Base-by-base conservation (phyloP, 768 basidiomycete genomes). In the Tricholoma flavovirens region DNA sequence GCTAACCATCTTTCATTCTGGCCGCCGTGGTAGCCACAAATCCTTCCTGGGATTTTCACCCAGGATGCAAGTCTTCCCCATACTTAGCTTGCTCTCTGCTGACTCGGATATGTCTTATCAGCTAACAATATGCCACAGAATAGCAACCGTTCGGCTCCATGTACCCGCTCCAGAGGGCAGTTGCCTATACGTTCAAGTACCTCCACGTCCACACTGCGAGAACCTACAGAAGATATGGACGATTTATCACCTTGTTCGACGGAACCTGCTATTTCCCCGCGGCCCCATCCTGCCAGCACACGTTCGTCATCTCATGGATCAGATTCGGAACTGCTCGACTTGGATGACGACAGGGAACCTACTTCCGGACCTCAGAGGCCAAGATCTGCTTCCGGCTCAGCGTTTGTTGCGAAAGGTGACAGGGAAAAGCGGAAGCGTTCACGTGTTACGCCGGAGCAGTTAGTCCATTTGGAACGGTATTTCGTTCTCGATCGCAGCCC, bases 391-490 rank as follows among this genome's bases (percentile, higher is more conserved):
- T 66, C 73, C 15, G 60, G 63, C 32, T 58, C 54, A 32, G 72
- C 73, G 14, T 65, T 71, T n/a, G 59, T 62, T 36, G 58, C 55
- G 32, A 73, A 74, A 59, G 59, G 67, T 49, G 74, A 71, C 38
- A 78, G 71, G 60, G 83, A 86, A 66, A 83, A 86, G 68, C 79
- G 84, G 48, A 91, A 90, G 65, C 82, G 89, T 32, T 87, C 83
- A 15, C 82, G 90, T 8, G 88, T 92, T 43, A 90, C 86, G 0
- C 86, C 86, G 33, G 87, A 87, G 52, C 90, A 93, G 63, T 81
- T 92, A n/a, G 75, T 79, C 3, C 84, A 87, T 54, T 73, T 93
- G 33, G 90, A 93, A 61, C 79, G 75, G 2, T 81, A 84, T 62
- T 93, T 92, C 66, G 69, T 81, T 11, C 63, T 71, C 50, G 88